phyloP scores from a whole-genome alignment of 495 filamentous ascomycete species.

The Tuber microsphaerosporum region DNA sequence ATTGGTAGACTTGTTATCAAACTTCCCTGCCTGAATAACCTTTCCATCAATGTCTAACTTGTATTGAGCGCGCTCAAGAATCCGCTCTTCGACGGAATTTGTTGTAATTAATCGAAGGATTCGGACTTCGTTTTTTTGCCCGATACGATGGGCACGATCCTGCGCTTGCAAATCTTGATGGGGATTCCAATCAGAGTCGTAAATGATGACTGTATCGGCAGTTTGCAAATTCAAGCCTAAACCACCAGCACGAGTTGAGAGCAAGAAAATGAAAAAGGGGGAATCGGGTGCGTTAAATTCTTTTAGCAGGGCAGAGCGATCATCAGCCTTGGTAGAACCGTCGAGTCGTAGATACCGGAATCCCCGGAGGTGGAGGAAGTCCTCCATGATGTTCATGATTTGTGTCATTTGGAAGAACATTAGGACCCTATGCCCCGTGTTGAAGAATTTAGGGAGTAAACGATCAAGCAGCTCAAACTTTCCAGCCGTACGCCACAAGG shows the following conservation, averaged over 20 bases:
- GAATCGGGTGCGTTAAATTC: constrained; percentile 84
- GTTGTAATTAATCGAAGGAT: constrained; percentile 92
- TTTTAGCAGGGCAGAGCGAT: constrained; percentile 82
- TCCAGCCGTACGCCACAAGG: constrained; percentile 90
- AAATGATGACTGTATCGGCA: constrained; percentile 97
- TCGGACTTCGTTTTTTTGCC: constrained; percentile 98
- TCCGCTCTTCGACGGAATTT: constrained; percentile 97
- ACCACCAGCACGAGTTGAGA: constrained; percentile 98
- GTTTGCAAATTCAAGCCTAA: constrained; percentile 93
- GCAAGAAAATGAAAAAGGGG: constrained; percentile 92
- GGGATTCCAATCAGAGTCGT: constrained; percentile 99
- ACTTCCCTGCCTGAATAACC: constrained; percentile 97
- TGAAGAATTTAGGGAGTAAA: constrained; percentile 81
- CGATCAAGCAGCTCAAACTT: constrained; percentile 96
- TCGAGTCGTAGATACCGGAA: constrained; percentile 85
- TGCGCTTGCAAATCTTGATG: constrained; percentile 98
- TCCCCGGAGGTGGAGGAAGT: constrained; percentile 78
- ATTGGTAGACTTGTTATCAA: constrained; percentile 98
- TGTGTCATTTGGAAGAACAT: constrained; percentile 99
- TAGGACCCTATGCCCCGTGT: constrained; percentile 79
- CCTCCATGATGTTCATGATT: constrained; percentile 99
- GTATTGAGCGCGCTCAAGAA: constrained; percentile 90
- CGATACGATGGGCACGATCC: constrained; percentile 99
- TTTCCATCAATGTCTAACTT: constrained; percentile 99
- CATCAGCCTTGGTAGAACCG: constrained; percentile 93